Evolutionary conservation across 2,329 filamentous ascomycete genomes (phyloP).

Genomic region (Fusarium begoniae): DNA sequence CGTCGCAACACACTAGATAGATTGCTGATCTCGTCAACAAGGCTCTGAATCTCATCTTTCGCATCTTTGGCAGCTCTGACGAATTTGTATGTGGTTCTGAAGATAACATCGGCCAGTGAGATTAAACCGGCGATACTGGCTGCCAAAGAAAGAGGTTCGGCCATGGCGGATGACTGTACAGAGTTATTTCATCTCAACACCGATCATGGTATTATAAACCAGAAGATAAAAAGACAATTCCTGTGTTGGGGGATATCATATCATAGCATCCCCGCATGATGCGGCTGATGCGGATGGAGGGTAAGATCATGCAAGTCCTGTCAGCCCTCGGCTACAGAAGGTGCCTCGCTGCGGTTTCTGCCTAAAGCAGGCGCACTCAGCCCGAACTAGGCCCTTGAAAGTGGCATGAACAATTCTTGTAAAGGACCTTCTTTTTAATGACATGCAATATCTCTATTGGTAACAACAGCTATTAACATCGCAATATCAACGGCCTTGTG

Average conservation of each 20-base stretch:
- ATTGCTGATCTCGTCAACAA: conserved; percentile 4
- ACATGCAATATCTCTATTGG: no score
- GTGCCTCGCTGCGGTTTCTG: not conserved
- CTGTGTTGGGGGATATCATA: not conserved
- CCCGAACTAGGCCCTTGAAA: not conserved
- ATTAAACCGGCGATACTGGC: not conserved
- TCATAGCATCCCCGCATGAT: not conserved
- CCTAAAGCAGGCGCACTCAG: not conserved
- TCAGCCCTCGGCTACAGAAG: not conserved
- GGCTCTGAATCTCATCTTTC: not conserved
- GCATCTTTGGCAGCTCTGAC: not conserved
- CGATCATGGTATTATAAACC: not conserved
- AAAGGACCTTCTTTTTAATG: no score
- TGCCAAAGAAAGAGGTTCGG: conserved; percentile 6
- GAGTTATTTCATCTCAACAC: not conserved
- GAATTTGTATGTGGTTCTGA: not conserved
- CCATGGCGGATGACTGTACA: not conserved
- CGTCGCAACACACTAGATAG: not conserved
- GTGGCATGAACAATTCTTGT: no score
- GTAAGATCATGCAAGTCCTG: not conserved
- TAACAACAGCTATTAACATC: no score
- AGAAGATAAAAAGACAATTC: no score
- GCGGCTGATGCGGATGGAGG: not conserved
- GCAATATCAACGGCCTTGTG: no score
- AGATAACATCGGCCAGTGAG: not conserved